Evolutionary conservation across 257 asterid genomes (phyloP).

Genomic region (Plantago major): DNA sequence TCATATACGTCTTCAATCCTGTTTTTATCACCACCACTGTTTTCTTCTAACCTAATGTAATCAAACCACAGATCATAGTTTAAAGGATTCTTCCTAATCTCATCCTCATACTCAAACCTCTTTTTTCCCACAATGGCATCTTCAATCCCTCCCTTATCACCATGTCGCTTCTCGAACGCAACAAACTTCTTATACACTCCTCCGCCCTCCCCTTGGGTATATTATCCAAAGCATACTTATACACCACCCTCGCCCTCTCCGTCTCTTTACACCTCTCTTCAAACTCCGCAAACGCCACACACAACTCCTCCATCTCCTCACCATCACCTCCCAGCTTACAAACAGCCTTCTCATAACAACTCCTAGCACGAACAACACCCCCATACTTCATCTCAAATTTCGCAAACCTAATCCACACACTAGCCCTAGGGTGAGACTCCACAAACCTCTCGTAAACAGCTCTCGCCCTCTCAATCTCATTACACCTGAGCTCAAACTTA

Average conservation of each 20-base stretch:
- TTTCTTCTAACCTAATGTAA: conserved; percentile 75
- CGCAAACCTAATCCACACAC: conserved; percentile 71
- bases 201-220: conserved; percentile 35
- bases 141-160: conserved; percentile 84
- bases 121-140: conserved; percentile 86
- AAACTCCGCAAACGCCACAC: no score
- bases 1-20: conserved; percentile 78
- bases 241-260: no score
- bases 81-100: conserved; percentile 77
- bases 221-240: no score
- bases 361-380: no score
- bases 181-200: conserved; percentile 77
- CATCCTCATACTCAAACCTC: conserved; percentile 85
- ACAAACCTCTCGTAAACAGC: conserved; percentile 66
- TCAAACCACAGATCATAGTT: conserved; percentile 92
- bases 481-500: conserved; percentile 69
- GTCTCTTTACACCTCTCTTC: no score
- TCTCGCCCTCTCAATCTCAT: conserved; percentile 71
- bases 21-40: conserved; percentile 47
- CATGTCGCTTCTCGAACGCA: conserved; percentile 87
- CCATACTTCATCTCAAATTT: conserved; percentile 47
- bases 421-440: conserved; percentile 51
- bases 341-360: no score
- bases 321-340: no score
- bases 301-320: no score